phyloP scores from a whole-genome alignment of 306 rosid genomes.

The Vigna mungo region DNA sequence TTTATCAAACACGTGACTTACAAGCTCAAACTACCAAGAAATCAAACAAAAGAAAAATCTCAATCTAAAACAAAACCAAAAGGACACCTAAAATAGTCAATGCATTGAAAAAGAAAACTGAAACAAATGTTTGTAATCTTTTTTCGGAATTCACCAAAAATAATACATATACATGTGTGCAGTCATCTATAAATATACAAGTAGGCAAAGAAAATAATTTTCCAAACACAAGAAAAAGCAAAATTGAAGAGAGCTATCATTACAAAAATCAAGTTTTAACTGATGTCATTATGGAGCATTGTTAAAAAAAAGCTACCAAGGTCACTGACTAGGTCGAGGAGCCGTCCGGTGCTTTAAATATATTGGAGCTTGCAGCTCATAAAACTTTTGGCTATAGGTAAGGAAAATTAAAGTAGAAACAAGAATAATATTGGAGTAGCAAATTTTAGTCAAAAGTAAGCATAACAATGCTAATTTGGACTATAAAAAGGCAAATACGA shows the following conservation, averaged over 20 bases:
- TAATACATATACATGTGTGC: not conserved
- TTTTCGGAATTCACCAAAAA: not conserved
- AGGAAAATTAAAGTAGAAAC: not conserved
- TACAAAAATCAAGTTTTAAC: not conserved
- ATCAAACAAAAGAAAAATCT: not conserved
- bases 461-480: not conserved
- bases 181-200: not conserved
- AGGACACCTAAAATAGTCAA: not conserved
- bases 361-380: not conserved
- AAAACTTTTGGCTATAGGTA: not conserved
- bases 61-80: not conserved
- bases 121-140: not conserved
- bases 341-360: not conserved
- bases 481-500: not conserved
- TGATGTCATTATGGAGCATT: not conserved
- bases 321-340: not conserved
- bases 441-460: not conserved
- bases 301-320: not conserved
- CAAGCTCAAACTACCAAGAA: not conserved
- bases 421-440: not conserved
- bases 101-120: not conserved
- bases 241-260: not conserved
- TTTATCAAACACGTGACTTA: not conserved
- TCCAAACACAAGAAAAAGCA: not conserved
- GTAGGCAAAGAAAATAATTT: not conserved